These are phyloP conservation scores for Salix udensis DNA, from an alignment of 345 rosid species.

Conservation along the genomic window DNA sequence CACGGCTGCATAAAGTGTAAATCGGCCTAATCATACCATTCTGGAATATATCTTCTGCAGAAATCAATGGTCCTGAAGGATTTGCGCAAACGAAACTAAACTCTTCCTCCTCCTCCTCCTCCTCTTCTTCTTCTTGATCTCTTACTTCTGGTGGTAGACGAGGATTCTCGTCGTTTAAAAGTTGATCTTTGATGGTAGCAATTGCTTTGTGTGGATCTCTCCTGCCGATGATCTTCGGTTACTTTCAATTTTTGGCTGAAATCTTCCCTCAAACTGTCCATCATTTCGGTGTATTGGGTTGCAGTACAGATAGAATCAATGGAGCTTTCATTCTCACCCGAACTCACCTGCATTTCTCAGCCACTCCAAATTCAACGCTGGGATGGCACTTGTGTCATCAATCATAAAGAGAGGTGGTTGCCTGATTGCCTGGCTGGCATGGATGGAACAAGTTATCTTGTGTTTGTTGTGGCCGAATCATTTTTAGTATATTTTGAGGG, in stretches of 20 bases:
- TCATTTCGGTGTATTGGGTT: too few species aligned
- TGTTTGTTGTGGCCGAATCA: too few species aligned
- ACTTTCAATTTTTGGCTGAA: too few species aligned
- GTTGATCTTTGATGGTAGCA: too few species aligned
- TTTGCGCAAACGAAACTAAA: constrained; percentile 39
- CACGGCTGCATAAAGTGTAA: constrained; percentile 39
- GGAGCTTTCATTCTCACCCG: neutral
- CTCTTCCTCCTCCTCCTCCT: constrained; percentile 29
- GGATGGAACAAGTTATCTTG: too few species aligned
- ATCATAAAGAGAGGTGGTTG: neutral
- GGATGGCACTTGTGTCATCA: too few species aligned
- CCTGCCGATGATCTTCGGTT: too few species aligned
- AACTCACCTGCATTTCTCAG: constrained; percentile 9
- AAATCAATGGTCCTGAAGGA: constrained; percentile 31
- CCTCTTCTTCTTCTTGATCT: constrained; percentile 19
- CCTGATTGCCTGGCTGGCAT: too few species aligned
- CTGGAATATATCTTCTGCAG: constrained; percentile 42
- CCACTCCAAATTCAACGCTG: neutral
- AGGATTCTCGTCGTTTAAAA: neutral
- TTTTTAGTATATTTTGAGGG: too few species aligned
- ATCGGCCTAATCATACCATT: constrained; percentile 48
- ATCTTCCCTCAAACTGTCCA: too few species aligned
- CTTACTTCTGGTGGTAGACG: neutral
- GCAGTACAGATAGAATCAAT: too few species aligned
- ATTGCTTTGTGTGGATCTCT: too few species aligned